Conservation (phyloP, 2,329 filamentous ascomycete genomes). For the Paecilomyces sp. region DNA sequence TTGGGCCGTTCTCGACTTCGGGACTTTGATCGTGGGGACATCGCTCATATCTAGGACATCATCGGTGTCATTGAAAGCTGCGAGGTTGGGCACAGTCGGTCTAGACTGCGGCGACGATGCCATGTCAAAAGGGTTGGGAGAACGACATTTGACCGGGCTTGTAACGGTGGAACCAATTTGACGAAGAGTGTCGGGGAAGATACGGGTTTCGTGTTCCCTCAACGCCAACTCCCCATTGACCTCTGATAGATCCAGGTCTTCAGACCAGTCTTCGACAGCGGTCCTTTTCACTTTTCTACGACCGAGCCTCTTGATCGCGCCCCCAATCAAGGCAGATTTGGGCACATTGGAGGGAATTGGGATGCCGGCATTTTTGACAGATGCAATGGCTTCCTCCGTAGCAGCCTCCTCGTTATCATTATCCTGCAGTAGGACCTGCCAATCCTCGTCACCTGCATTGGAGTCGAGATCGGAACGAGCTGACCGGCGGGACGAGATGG, state of each 20-base stretch:
- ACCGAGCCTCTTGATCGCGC: conserved; percentile 85
- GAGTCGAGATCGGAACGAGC: conserved; percentile 77
- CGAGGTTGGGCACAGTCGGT: conserved; percentile 49
- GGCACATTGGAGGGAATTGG: conserved; percentile 83
- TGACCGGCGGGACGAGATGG: conserved; percentile 73
- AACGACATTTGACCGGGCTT: conserved; percentile 31
- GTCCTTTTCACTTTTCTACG: conserved; percentile 64
- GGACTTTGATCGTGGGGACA: conserved; percentile 60
- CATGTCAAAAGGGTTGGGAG: conserved; percentile 17
- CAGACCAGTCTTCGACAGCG: conserved; percentile 73
- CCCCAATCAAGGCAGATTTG: conserved; percentile 80
- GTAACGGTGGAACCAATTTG: conserved; percentile 51
- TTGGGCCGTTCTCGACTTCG: conserved; percentile 43
- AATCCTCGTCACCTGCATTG: conserved; percentile 72
- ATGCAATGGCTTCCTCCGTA: conserved; percentile 76
- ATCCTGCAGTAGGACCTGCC: conserved; percentile 74
- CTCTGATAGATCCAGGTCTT: conserved; percentile 65
- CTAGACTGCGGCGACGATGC: conserved; percentile 45
- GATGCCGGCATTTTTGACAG: conserved; percentile 82
- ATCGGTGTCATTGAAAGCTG: conserved; percentile 56
- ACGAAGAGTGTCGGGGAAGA: conserved; percentile 61
- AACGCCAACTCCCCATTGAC: conserved; percentile 53
- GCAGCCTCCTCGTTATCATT: conserved; percentile 85
- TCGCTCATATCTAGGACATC: conserved; percentile 59
- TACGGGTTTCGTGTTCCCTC: conserved; percentile 53